A percentile compares a stretch with the other conserved stretches of the same genome.
phyloP scores from a whole-genome alignment of 129 eudicot species.

The Chrysanthemum lavandulifolium region DNA sequence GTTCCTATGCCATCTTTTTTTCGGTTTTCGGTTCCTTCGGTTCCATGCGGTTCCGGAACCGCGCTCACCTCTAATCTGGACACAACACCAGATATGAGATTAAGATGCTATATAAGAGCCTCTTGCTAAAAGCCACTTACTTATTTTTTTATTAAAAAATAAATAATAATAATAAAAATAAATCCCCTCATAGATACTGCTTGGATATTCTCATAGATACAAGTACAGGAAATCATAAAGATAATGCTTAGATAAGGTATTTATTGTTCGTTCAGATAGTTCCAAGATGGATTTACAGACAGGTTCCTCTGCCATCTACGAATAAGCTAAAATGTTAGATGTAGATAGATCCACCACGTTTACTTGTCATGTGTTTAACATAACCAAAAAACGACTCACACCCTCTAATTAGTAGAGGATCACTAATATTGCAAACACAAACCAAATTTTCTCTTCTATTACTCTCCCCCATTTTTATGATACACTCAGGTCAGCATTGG shows the following conservation, averaged over 20 bases:
- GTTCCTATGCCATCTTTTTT: too few species aligned
- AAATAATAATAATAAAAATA: too few species aligned
- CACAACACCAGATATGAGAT: too few species aligned
- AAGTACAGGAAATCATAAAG: not conserved
- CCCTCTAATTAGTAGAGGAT: slow-evolving; percentile 20
- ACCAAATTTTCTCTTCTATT: slow-evolving; percentile 8
- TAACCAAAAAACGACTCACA: slow-evolving; percentile 12
- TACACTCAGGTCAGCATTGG: not conserved
- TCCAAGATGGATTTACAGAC: slow-evolving; percentile 25
- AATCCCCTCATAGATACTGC: too few species aligned
- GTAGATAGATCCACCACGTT: slow-evolving; percentile 19
- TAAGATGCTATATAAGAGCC: too few species aligned
- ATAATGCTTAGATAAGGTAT: not conserved
- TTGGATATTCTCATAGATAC: not conserved
- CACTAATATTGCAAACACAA: slow-evolving; percentile 19
- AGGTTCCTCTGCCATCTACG: slow-evolving; percentile 4
- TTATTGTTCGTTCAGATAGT: slow-evolving; percentile 20
- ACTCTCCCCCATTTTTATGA: slow-evolving; percentile 6
- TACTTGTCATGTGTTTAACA: slow-evolving; percentile 14
- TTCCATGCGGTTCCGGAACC: too few species aligned
- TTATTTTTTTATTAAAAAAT: too few species aligned
- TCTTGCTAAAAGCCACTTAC: too few species aligned
- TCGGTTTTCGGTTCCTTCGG: too few species aligned
- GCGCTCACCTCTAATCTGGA: too few species aligned
- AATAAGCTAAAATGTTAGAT: slow-evolving; percentile 17